A percentile compares a stretch with the other conserved stretches of the same genome.
Evolutionary conservation across 2,329 filamentous ascomycete genomes (phyloP).

Genomic region (Cercospora zeae-maydis): DNA sequence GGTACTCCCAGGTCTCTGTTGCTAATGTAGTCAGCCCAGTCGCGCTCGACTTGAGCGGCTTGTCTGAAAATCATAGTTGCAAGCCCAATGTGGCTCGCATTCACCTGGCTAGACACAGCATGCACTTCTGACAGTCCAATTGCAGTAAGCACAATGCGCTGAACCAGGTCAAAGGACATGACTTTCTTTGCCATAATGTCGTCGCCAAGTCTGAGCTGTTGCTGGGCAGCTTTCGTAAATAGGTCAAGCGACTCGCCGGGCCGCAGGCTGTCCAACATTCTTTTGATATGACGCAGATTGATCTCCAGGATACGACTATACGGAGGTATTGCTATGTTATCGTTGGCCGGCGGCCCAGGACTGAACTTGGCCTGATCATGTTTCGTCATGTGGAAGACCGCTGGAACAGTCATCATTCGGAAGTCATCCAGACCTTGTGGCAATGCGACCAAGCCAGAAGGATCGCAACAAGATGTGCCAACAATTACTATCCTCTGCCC

Average conservation of each 20-base stretch:
- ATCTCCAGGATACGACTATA: slow-evolving; percentile 45
- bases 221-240: slow-evolving; percentile 18
- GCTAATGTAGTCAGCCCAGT: slow-evolving; percentile 15
- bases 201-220: slow-evolving; percentile 27
- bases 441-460: slow-evolving; percentile 3
- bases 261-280: slow-evolving; percentile 54
- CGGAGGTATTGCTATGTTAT: slow-evolving; percentile 13
- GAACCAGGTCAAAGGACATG: slow-evolving; percentile 55
- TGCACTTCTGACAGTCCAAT: slow-evolving; percentile 48
- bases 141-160: slow-evolving; percentile 55
- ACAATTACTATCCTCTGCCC: slow-evolving; percentile 73
- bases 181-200: slow-evolving; percentile 51
- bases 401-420: slow-evolving; percentile 54
- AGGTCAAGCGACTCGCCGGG: slow-evolving; percentile 30
- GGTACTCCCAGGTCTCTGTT: slow-evolving; percentile 2
- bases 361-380: slow-evolving; percentile 17
- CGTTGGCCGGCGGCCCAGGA: slow-evolving; percentile 7
- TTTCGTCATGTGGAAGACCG: slow-evolving; percentile 38
- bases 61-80: slow-evolving; percentile 26
- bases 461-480: slow-evolving; percentile 64
- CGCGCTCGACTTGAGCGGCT: slow-evolving; percentile 22
- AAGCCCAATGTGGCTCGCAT: slow-evolving; percentile 38
- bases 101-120: slow-evolving; percentile 31
- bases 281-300: slow-evolving; percentile 62
- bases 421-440: slow-evolving; percentile 42